Evolutionary conservation across 2,329 filamentous ascomycete genomes (phyloP), one percentile per base, ranked within the genome.

Genomic region (Cladosporium phlei): DNA sequence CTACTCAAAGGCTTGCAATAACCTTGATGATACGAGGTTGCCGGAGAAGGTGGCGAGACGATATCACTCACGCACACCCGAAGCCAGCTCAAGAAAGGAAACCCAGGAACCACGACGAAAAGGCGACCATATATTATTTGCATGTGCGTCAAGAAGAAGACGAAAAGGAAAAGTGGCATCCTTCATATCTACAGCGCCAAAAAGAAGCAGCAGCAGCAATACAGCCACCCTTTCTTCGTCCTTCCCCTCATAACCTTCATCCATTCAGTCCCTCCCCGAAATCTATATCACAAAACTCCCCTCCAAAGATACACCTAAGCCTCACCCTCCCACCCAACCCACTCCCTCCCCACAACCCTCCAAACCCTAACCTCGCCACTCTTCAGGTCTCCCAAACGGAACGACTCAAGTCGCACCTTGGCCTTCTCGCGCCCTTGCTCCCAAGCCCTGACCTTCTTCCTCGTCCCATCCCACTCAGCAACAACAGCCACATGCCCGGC

Each of bases 321-420:
- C 32, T 35, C 21, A 3, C 40, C 40, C 28, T 83, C 84, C 93
- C 91, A 97, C 19, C 90, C 89, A 43, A 97, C 83, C 89, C 90
- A 98, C 63, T 79, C 84, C 59, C 88, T 79, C 29, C 88, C 86
- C 80, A 97, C 95, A 35, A 96, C 86, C 48, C 93, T 80, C 93
- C 93, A 98, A 51, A 98, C 88, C 73, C 93, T 91, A 58, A 96
- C 90, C 71, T 98, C 93, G 14, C 93, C 93, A 66, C 85, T 91
- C 63, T 88, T 79, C 65, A 98, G 63, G 70, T 98, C 93, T 34
- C 90, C 89, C 51, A 98, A 77, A 71, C 90, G 87, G 71, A 91
- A 97, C 69, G 89, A 95, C 74, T 97, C 47, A 35, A 39, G 33
- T 29, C 38, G 21, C 8, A 39, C 34, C 74, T 96, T 97, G 67